Evolutionary conservation across 441 rosid species (phyloP).

Genomic region (Euphorbia celastroides): DNA sequence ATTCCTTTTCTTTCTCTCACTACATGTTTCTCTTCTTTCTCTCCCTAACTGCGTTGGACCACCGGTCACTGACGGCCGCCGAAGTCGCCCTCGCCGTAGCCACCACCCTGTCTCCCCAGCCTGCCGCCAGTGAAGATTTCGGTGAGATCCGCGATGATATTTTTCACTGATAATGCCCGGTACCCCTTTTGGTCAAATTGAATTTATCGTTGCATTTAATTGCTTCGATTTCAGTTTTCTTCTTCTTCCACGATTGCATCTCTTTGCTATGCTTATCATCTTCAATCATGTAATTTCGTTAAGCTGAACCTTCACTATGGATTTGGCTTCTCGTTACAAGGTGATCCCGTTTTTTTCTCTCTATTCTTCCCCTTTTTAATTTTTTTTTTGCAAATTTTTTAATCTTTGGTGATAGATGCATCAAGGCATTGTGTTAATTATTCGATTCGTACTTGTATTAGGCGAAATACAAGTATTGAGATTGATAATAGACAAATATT

Average conservation of each 20-base stretch:
- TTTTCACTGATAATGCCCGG: not conserved
- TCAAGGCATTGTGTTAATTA: not conserved
- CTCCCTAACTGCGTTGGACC: too few relatives aligned
- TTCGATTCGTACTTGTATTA: not conserved
- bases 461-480: too few relatives aligned
- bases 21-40: too few relatives aligned
- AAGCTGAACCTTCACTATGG: conserved; percentile 19
- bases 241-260: not conserved
- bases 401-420: not conserved
- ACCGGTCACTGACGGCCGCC: too few relatives aligned
- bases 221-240: not conserved
- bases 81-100: too few relatives aligned
- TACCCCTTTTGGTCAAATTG: not conserved
- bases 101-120: too few relatives aligned
- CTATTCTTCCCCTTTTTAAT: not conserved
- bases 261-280: not conserved
- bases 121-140: too few relatives aligned
- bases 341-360: conserved; percentile 13
- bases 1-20: too few relatives aligned
- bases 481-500: too few relatives aligned
- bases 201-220: not conserved
- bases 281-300: not conserved
- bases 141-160: too few relatives aligned
- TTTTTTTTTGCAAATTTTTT: not conserved
- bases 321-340: conserved; percentile 35